Evolutionary conservation across 2,329 filamentous ascomycete species (phyloP), one percentile per base, ranked within the genome.

Genomic region (Colletotrichum sp.): DNA sequence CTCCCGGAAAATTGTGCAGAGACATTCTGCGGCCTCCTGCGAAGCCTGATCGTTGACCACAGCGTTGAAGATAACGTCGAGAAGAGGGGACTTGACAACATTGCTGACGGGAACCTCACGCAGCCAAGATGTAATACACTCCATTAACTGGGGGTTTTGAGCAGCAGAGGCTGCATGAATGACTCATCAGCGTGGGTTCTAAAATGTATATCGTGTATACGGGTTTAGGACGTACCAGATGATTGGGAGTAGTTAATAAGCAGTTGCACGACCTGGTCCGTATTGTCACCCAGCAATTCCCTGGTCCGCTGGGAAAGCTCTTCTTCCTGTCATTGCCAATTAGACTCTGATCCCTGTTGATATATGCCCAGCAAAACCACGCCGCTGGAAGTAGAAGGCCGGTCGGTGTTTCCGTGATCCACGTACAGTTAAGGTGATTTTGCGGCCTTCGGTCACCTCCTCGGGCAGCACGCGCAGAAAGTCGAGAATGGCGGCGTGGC

Each of bases 341-440:
- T 89, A 89, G 87, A 88, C 78, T 83, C 78, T 83, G 80, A 83
- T 84, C 83, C 81, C 77, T 80, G 80, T 82, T 84, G 85, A 82
- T 77, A 81, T 81, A 81, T 82, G 82, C 81, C 82, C 83, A 81
- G 81, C 79, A 81, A 81, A 79, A 82, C 79, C 81, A 79, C 82
- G 82, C 83, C 82, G 82, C 80, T 75, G 74, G 78, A 80, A 80
- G 80, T 78, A 80, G 78, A 76, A 81, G 80, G 77, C 81, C 81
- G 82, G 87, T 85, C 86, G 88, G 85, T 87, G 84, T 84, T 82
- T 87, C 80, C 85, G 89, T 88, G 89, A 89, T 94, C 93, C 91
- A 96, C 95, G 89, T 97, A 98, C 96, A 92, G 95, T 96, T 88
- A 99, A 91, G 90, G 96, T 98, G 91, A 99, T 98, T 89, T 99